phyloP scores from a whole-genome alignment of 805 yeast species.

The Limtongia smithiae region DNA sequence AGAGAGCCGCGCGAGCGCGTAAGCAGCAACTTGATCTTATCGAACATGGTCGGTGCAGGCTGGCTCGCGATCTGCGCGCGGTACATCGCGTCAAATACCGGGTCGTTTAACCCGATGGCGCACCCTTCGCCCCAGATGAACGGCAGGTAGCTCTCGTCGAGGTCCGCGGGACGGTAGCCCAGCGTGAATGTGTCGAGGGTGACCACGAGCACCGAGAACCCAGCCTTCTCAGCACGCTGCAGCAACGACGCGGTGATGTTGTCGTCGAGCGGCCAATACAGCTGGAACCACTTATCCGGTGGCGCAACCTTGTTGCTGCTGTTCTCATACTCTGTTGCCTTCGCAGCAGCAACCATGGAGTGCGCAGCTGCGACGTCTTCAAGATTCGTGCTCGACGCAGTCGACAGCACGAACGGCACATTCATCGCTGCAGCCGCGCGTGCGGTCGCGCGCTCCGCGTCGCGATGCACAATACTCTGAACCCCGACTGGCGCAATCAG shows the following conservation, averaged over 20 bases:
- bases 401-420: constrained; percentile 33
- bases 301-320: not conserved
- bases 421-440: constrained; percentile 32
- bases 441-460: constrained; percentile 33
- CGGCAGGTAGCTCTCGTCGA: constrained; percentile 32
- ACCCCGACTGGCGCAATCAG: constrained; percentile 35
- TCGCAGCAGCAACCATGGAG: not conserved
- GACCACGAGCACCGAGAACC: constrained; percentile 27
- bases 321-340: not conserved
- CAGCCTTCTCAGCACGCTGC: constrained; percentile 20
- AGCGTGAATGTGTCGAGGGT: constrained; percentile 29
- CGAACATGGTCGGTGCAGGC: not conserved
- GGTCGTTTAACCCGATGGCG: constrained; percentile 34
- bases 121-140: constrained; percentile 31
- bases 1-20: constrained; percentile 8
- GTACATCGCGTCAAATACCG: constrained; percentile 30
- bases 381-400: constrained; percentile 30
- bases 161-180: constrained; percentile 34
- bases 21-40: constrained; percentile 4
- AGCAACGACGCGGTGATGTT: constrained; percentile 22
- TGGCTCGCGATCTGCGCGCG: constrained; percentile 7
- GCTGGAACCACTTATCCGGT: constrained; percentile 27
- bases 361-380: constrained; percentile 27
- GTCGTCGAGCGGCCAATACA: constrained; percentile 29
- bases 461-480: constrained; percentile 31